These are phyloP conservation scores for Xylariaceae sp. DNA, from an alignment of 2,329 filamentous ascomycete species.

Conservation along the genomic window DNA sequence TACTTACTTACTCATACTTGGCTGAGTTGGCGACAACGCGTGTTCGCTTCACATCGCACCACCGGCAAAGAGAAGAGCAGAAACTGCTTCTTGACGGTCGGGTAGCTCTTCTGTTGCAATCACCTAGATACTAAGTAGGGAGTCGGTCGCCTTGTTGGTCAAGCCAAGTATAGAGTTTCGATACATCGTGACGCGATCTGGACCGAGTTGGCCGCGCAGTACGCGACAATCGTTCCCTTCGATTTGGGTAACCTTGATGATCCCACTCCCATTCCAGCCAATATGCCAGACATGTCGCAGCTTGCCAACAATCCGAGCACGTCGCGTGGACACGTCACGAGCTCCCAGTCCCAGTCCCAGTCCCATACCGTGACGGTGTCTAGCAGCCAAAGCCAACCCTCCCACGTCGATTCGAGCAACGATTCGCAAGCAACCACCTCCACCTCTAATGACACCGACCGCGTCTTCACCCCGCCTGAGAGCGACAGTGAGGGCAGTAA, in stretches of 20 bases:
- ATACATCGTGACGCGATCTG: slow-evolving; percentile 24
- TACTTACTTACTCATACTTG: no score
- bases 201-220: slow-evolving; percentile 8
- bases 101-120: not conserved
- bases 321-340: slow-evolving; percentile 14
- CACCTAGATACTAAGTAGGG: no score
- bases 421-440: slow-evolving; percentile 54
- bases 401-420: slow-evolving; percentile 46
- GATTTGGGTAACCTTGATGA: slow-evolving; percentile 7
- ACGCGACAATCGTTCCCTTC: slow-evolving; percentile 18
- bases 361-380: no score
- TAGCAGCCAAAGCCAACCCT: slow-evolving; percentile 34
- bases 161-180: not conserved
- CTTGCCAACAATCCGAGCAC: slow-evolving; percentile 10
- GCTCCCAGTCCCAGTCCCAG: slow-evolving; percentile 13
- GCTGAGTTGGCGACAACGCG: slow-evolving; percentile 28
- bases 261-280: slow-evolving; percentile 19
- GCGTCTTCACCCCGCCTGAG: slow-evolving; percentile 52
- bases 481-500: slow-evolving; percentile 52
- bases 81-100: not conserved
- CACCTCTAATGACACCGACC: slow-evolving; percentile 49
- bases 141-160: not conserved
- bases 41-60: slow-evolving; percentile 22
- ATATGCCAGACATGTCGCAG: slow-evolving; percentile 34
- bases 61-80: slow-evolving; percentile 13